Conservation (phyloP, 1,284 basidiomycete genomes). For the Sparassis latifolia region DNA sequence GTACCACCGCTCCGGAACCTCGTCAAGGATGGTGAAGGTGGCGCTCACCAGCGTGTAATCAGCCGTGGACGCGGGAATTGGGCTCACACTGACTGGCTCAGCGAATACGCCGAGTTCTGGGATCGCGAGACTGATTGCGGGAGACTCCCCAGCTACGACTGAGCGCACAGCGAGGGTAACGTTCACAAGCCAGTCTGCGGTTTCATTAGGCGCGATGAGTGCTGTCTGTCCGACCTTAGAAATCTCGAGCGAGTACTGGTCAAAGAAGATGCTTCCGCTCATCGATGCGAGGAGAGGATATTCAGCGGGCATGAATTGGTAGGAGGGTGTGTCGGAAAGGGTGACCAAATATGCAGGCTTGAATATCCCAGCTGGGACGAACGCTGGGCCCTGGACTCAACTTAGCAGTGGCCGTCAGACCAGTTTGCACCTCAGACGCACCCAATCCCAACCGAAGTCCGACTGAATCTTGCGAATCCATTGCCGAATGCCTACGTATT, state of each 20-base stretch:
- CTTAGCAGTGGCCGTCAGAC: not conserved
- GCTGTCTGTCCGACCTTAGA: slow-evolving; percentile 44
- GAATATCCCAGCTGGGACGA: slow-evolving; percentile 48
- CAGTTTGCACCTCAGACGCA: slow-evolving; percentile 15
- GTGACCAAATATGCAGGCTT: slow-evolving; percentile 47
- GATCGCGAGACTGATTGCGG: slow-evolving; percentile 35
- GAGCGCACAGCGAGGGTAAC: slow-evolving; percentile 47
- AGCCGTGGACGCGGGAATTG: slow-evolving; percentile 27
- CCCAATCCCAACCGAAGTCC: slow-evolving; percentile 61
- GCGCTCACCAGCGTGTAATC: slow-evolving; percentile 35
- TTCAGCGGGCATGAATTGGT: slow-evolving; percentile 12
- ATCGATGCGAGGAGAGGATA: slow-evolving; percentile 20
- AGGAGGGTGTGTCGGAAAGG: slow-evolving; percentile 23
- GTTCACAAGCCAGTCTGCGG: slow-evolving; percentile 49
- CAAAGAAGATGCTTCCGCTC: slow-evolving; percentile 36
- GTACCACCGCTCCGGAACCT: slow-evolving; percentile 45
- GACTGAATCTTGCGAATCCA: slow-evolving; percentile 47
- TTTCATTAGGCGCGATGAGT: slow-evolving; percentile 32
- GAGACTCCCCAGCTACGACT: slow-evolving; percentile 25
- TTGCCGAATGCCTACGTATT: slow-evolving; percentile 42
- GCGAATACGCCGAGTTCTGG: slow-evolving; percentile 39
- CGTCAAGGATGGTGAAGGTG: slow-evolving; percentile 40
- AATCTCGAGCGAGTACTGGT: slow-evolving; percentile 49
- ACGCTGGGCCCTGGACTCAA: slow-evolving; percentile 43
- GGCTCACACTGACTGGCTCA: slow-evolving; percentile 18